These are phyloP conservation scores for Cymodocea nodosa DNA, from an alignment of 116 monocot genomes.

Conservation along the genomic window DNA sequence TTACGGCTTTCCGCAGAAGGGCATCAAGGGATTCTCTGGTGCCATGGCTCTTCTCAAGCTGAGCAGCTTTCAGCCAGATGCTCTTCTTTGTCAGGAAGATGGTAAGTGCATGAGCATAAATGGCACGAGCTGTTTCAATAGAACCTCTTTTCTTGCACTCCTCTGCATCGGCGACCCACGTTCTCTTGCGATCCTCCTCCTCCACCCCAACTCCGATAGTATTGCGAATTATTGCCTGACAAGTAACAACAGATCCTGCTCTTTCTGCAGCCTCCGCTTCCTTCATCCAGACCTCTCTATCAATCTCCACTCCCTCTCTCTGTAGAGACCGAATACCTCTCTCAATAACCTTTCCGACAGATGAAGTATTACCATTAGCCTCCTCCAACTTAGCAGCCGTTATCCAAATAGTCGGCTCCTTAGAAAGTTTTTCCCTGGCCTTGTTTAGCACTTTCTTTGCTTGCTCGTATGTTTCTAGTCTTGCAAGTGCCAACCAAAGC, in stretches of 20 bases:
- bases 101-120: conserved; percentile 73
- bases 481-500: conserved; percentile 95
- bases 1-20: conserved; percentile 77
- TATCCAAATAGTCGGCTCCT: conserved; percentile 95
- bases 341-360: conserved; percentile 85
- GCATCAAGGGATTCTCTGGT: conserved; percentile 92
- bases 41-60: conserved; percentile 97
- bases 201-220: conserved; percentile 90
- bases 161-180: conserved; percentile 99
- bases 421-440: conserved; percentile 78
- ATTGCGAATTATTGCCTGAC: conserved; percentile 74
- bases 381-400: conserved; percentile 97
- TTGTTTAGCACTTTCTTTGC: conserved; percentile 89
- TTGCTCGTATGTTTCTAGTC: conserved; percentile 82
- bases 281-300: conserved; percentile 88
- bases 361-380: conserved; percentile 67
- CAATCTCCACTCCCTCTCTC: conserved; percentile 75
- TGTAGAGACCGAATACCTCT: conserved; percentile 81
- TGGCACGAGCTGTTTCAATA: conserved; percentile 91
- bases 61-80: conserved; percentile 96
- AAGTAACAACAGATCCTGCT: conserved; percentile 78
- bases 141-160: conserved; percentile 97
- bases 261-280: conserved; percentile 92
- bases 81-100: conserved; percentile 91
- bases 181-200: conserved; percentile 89